Evolutionary conservation across 495 filamentous ascomycete genomes (phyloP).

Genomic region (Pyrenula massariospora): DNA sequence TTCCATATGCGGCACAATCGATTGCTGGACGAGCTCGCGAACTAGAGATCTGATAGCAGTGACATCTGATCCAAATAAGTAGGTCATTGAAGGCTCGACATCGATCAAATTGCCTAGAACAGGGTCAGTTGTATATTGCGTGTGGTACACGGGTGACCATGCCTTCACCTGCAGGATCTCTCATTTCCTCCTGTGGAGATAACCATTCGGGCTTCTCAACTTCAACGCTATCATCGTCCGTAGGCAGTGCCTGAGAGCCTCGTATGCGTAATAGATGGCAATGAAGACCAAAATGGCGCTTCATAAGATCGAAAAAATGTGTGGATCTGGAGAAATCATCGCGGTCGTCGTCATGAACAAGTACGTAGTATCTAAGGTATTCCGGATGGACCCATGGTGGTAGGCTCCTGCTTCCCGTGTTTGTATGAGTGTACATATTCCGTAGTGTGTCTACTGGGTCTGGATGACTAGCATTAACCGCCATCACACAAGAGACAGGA

Average conservation of each 20-base stretch:
- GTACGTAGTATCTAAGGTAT: constrained; percentile 87
- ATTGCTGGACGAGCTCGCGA: constrained; percentile 86
- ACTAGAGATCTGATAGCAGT: constrained; percentile 78
- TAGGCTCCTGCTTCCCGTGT: constrained; percentile 49
- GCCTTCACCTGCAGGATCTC: constrained; percentile 54
- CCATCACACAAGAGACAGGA: constrained; percentile 90
- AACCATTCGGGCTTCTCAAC: constrained; percentile 78
- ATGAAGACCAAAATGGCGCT: constrained; percentile 87
- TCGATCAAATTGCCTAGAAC: constrained; percentile 36
- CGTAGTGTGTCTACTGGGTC: constrained; percentile 74
- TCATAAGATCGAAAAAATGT: constrained; percentile 91
- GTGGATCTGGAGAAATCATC: constrained; percentile 86
- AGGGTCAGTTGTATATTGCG: constrained; percentile 10
- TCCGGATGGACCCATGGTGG: constrained; percentile 80
- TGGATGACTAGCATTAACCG: constrained; percentile 77
- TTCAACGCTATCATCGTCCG: constrained; percentile 82
- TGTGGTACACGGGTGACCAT: constrained; percentile 6
- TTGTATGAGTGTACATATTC: constrained; percentile 68
- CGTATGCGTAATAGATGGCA: constrained; percentile 83
- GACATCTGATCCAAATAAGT: constrained; percentile 84
- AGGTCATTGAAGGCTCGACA: constrained; percentile 58
- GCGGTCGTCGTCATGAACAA: constrained; percentile 92
- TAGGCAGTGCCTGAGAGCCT: constrained; percentile 72
- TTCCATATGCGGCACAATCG: constrained; percentile 90
- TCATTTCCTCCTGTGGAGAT: constrained; percentile 74